Base-by-base conservation (phyloP, 257 asterid genomes). In the Catharanthus roseus region DNA sequence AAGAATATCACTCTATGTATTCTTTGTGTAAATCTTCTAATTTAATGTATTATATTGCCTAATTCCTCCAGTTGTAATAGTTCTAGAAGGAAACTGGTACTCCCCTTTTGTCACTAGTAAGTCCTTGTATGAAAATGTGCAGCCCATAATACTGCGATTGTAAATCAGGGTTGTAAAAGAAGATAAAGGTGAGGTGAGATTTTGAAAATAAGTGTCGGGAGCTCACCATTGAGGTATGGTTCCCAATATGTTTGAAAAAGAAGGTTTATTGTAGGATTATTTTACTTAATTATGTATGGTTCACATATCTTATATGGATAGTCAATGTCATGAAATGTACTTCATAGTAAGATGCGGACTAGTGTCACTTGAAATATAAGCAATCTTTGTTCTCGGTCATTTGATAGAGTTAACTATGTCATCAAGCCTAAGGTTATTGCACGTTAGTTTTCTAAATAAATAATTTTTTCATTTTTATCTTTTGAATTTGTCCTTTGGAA, bases 41-140 rank as follows among this genome's bases (percentile, higher is more conserved):
- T 84, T 87, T 95, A 0, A 97, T 85, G 85, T 90, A 86, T 72
- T 97, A 63, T 93, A 90, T 77, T 93, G 98, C 87, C 80, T 93
- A 81, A 86, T 79, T 82, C 98, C 98, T 77, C 98, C 97, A 23
- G 95, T 93, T 55, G 77, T 77, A 6, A 87, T 75, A 79, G 88
- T 90, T 76, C 98, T 97, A 9, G 86, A 79, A 66, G 98, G 96
- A 72, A 85, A 89, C 68, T 93, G 98, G 98, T 93, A 86, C 78
- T 93, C 98, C 55, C 81, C 90, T 16, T 93, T 96, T 80, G 90
- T 84, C 72, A 53, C 88, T 70, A 90, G 87, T 54, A 77, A 75
- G 69, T 70, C 90, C 69, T 56, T 71, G 38, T 72, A 80, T 74
- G 65, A 71, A 69, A 56, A 76, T n/a, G n/a, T 77, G 68, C 86